These are phyloP conservation scores for Emergomyces orientalis DNA, from an alignment of 2,329 filamentous ascomycete genomes.

Conservation along the genomic window DNA sequence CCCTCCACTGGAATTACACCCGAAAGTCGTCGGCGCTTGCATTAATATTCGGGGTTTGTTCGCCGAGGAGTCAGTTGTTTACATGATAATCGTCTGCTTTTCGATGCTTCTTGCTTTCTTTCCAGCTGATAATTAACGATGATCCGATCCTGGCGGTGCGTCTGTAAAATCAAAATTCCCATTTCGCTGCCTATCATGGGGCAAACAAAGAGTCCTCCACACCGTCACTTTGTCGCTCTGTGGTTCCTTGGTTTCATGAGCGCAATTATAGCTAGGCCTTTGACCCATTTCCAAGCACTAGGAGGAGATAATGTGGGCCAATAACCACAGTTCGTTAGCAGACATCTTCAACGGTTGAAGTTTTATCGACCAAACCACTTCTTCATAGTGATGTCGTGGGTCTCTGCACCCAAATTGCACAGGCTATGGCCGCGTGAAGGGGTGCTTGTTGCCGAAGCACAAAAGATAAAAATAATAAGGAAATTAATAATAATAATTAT, in stretches of 20 bases:
- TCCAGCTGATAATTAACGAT: not conserved
- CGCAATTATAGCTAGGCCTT: not conserved
- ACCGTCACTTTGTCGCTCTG: not conserved
- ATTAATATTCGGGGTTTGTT: not conserved
- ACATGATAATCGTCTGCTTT: not conserved
- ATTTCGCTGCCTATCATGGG: not conserved
- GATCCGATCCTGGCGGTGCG: not conserved
- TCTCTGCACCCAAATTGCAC: not conserved
- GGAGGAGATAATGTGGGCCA: no score
- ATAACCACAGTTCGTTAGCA: no score
- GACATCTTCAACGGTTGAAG: no score
- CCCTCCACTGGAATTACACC: no score
- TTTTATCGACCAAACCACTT: no score
- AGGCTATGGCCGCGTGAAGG: no score
- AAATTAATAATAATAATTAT: not conserved
- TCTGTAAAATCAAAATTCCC: not conserved
- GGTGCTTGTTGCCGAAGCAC: not conserved
- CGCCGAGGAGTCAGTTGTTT: not conserved
- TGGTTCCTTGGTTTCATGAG: not conserved
- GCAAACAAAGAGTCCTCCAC: not conserved
- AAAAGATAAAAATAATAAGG: not conserved
- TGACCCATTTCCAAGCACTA: no score
- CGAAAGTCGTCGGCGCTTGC: not conserved
- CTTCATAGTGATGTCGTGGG: no score
- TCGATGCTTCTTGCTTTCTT: not conserved